phyloP scores from a whole-genome alignment of 1,284 basidiomycete species.

The Melampsora americana region DNA sequence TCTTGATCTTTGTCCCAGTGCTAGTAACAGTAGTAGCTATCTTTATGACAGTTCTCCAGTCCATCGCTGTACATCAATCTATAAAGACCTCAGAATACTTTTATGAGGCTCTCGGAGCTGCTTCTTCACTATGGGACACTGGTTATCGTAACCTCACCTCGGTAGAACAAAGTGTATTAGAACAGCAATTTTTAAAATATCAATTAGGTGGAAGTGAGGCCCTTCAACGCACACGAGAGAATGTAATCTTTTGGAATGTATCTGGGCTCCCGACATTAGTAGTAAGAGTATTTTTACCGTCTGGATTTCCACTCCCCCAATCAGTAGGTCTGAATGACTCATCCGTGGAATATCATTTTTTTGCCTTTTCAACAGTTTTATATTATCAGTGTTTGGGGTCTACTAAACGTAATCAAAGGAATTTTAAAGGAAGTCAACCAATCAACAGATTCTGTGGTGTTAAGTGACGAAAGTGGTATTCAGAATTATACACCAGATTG shows the following conservation, averaged over 20 bases:
- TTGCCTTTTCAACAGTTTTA: not conserved
- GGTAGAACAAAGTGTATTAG: not conserved
- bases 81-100: not conserved
- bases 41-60: not conserved
- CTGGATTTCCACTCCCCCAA: no score
- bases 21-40: not conserved
- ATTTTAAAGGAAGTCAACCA: not conserved
- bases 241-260: not conserved
- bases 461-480: not conserved
- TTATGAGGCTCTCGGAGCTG: not conserved
- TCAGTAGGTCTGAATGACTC: no score
- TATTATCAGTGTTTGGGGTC: not conserved
- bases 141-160: not conserved
- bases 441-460: not conserved
- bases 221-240: not conserved
- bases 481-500: not conserved
- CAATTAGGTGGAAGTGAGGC: not conserved
- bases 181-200: not conserved
- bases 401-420: not conserved
- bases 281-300: not conserved
- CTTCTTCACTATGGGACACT: not conserved
- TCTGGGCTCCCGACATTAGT: not conserved
- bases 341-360: not conserved
- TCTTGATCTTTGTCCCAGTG: not conserved
- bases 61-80: not conserved